Base-by-base conservation (phyloP, 306 rosid species). In the Lotus japonicus region DNA sequence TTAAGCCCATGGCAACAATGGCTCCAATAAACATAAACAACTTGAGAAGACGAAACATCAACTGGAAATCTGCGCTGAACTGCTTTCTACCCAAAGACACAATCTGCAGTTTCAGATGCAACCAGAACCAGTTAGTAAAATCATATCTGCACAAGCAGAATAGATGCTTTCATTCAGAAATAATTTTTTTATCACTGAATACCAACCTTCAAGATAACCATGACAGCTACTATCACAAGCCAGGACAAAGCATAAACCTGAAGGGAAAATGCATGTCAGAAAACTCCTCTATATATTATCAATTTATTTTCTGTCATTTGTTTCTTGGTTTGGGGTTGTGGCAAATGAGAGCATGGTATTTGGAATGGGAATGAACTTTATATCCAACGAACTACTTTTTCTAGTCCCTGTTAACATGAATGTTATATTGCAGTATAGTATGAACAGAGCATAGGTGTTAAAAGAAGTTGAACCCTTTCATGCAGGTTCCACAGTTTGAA, bases 211-310 rank as follows among this genome's bases (percentile, higher is more conserved):
- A 94, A 75, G 80, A 88, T 79, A 79, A 90, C 55, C 90, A 94
- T 83, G 71, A 78, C 92, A 55, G 89, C 97, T 46, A 88, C 84
- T 69, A 94, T 90, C 78, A 94, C 99, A 48, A 88, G 77, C 99
- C 99, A 94, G 59, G 99, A 94, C 59, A 94, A 82, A 72, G 82
- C 99, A 78, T 90, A 94, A 60, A 90, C 87, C 97, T 90, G 92
- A 38, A 84, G 67, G 38, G 46, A 75, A 63, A 68, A 71, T 21
- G 6, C 17, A 66, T 11, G 72, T 81, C 50, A 80, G 73, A 31
- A 78, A 74, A 46, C 4, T 13, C 21, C 28, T 39, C 10, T 9
- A 9, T 33, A 5, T 49, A 2, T 26, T 3, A 26, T 26, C 4
- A 26, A 26, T 44, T 48, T 19, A 53, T 48, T 19, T 36, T 58